Conservation (phyloP, 2,329 filamentous ascomycete species). For the Aspergillus pseudotamarii region DNA sequence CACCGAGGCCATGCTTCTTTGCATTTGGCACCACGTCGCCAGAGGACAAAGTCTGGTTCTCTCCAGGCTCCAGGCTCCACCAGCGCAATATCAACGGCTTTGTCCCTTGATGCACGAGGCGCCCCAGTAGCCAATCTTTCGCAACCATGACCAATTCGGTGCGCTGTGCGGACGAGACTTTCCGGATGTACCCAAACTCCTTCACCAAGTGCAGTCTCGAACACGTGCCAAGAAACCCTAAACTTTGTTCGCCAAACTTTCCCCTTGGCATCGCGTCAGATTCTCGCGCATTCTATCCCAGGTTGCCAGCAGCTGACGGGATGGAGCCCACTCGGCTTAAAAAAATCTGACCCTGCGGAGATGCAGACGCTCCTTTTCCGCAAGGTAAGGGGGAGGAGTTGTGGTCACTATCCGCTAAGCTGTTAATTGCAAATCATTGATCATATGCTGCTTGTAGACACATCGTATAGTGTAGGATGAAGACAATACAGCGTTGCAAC, state of each 20-base stretch:
- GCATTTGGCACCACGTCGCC: background rate
- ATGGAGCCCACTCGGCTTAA: background rate
- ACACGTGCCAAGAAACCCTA: constrained; percentile 1
- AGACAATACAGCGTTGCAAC: background rate
- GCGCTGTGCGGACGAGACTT: background rate
- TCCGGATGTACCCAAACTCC: background rate
- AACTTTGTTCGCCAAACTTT: background rate
- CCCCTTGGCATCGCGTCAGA: background rate
- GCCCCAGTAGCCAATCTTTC: constrained; percentile 2
- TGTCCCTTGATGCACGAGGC: background rate
- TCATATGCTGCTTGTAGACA: background rate
- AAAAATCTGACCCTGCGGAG: background rate
- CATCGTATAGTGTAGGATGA: background rate
- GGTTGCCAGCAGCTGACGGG: background rate
- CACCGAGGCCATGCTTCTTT: background rate
- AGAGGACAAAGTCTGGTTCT: background rate
- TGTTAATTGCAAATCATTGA: background rate
- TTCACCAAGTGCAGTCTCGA: background rate
- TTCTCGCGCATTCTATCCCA: background rate
- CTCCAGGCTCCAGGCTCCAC: background rate
- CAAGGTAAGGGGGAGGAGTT: background rate
- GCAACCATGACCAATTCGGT: background rate
- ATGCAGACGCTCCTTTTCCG: background rate
- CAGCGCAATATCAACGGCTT: background rate
- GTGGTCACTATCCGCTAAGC: background rate